Conservation (phyloP, 2,329 filamentous ascomycete species). For the Rhynchosporium agropyri region DNA sequence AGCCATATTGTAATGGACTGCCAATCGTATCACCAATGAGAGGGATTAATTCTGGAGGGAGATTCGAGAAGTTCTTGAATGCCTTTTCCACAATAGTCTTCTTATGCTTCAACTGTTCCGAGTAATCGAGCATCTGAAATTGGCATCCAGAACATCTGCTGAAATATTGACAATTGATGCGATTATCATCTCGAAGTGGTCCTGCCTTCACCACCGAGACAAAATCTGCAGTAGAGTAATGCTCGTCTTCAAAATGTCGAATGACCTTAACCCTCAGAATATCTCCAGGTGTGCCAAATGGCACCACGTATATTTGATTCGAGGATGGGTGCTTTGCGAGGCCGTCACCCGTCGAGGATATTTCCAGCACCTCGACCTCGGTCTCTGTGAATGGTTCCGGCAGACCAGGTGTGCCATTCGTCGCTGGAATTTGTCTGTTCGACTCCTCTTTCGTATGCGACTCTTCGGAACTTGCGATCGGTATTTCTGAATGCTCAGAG, state of each 20-base stretch:
- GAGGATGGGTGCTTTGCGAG: constrained; percentile 72
- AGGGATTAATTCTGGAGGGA: constrained; percentile 76
- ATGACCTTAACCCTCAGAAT: constrained; percentile 76
- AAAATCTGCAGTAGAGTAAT: constrained; percentile 81
- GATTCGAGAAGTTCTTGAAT: constrained; percentile 85
- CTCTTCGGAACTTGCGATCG: constrained; percentile 39
- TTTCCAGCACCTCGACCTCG: constrained; percentile 76
- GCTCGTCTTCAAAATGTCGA: constrained; percentile 65
- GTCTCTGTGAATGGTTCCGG: constrained; percentile 74
- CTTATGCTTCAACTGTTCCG: constrained; percentile 84
- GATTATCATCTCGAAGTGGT: constrained; percentile 72
- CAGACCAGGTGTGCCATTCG: constrained; percentile 45
- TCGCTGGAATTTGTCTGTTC: constrained; percentile 27
- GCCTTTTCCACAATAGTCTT: constrained; percentile 86
- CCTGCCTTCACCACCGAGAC: constrained; percentile 75
- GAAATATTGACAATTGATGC: constrained; percentile 86
- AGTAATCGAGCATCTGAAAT: constrained; percentile 94
- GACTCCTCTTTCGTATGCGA: constrained; percentile 33
- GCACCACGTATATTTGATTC: constrained; percentile 76
- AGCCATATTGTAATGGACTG: constrained; percentile 87
- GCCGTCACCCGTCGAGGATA: constrained; percentile 92
- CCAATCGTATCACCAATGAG: constrained; percentile 81
- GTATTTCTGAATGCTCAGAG: constrained; percentile 1
- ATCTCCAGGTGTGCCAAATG: constrained; percentile 88
- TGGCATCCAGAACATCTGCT: constrained; percentile 87